phyloP scores from a whole-genome alignment of 2,329 filamentous ascomycete species.

The Endothia cerciana region DNA sequence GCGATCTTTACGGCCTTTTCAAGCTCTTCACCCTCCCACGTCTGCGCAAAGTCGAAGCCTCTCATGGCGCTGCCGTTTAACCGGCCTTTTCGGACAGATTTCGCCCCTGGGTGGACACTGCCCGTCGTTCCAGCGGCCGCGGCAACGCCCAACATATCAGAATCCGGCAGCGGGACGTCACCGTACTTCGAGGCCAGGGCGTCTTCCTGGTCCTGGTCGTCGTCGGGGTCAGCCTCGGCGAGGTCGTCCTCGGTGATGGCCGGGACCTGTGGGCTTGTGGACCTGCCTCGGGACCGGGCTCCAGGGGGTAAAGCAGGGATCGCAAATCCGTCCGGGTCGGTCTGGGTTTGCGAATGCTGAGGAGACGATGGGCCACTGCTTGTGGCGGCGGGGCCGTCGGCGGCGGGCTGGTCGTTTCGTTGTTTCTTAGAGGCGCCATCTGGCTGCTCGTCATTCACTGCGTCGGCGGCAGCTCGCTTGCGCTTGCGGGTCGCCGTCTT shows the following conservation, averaged over 20 bases:
- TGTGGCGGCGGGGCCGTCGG: conserved; percentile 4
- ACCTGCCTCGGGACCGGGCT: conserved; percentile 46
- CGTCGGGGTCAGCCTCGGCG: conserved; percentile 24
- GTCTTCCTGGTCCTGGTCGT: conserved; percentile 33
- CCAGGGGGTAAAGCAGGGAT: conserved; percentile 58
- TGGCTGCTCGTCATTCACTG: conserved; percentile 37
- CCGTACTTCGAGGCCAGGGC: conserved; percentile 50
- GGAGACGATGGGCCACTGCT: conserved; percentile 39
- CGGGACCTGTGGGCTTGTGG: conserved; percentile 36
- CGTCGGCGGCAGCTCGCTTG: conserved; percentile 42
- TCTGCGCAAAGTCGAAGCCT: conserved; percentile 39
- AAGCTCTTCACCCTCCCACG: conserved; percentile 67
- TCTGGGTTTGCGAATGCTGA: conserved; percentile 35
- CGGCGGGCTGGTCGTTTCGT: conserved; percentile 1
- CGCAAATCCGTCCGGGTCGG: conserved; percentile 70
- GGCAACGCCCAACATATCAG: background rate
- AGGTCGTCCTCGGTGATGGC: conserved; percentile 38
- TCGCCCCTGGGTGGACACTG: conserved; percentile 17
- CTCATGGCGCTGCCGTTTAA: conserved; percentile 26
- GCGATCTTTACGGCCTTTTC: conserved; percentile 71
- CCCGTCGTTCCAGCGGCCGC: background rate
- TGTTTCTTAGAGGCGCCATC: conserved; percentile 36
- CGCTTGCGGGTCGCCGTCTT: conserved; percentile 48
- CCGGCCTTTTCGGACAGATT: conserved; percentile 27
- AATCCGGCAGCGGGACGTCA: conserved; percentile 35